These are phyloP conservation scores for Trichoderma sp. DNA, from an alignment of 2,329 filamentous ascomycete genomes.

Conservation along the genomic window DNA sequence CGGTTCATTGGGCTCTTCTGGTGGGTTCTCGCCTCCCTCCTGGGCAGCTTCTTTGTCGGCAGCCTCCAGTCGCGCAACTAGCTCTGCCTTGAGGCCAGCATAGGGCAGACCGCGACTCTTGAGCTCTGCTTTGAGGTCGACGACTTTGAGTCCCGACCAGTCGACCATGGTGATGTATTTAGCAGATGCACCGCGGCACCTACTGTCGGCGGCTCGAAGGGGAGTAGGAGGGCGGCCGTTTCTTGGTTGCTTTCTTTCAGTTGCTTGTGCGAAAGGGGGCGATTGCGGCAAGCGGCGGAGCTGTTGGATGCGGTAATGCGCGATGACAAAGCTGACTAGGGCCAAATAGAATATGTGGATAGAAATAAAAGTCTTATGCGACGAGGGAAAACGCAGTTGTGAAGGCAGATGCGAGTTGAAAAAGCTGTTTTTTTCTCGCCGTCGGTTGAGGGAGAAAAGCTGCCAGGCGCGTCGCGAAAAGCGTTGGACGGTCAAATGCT, in stretches of 20 bases:
- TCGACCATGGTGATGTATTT: constrained; percentile 44
- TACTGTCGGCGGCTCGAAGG: not conserved
- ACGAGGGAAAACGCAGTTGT: not conserved
- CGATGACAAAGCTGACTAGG: not conserved
- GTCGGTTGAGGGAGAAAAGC: constrained; percentile 8
- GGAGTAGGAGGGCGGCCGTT: not conserved
- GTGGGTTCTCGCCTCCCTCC: not conserved
- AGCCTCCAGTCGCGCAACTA: constrained; percentile 62
- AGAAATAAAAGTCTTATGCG: not conserved
- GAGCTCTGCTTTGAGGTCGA: constrained; percentile 72
- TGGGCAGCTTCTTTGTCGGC: constrained; percentile 25
- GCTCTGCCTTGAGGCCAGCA: constrained; percentile 68
- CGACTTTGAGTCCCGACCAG: constrained; percentile 65
- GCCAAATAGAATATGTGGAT: not conserved
- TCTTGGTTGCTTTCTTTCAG: not conserved
- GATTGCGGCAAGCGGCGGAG: not conserved
- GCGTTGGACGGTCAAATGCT: constrained; percentile 1
- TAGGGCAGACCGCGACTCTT: constrained; percentile 68
- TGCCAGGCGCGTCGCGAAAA: constrained; percentile 22
- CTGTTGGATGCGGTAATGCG: not conserved
- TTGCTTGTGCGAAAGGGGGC: not conserved
- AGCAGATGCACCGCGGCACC: constrained; percentile 1
- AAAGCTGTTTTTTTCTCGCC: not conserved
- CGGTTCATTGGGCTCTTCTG: not conserved
- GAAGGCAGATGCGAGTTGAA: not conserved